Evolutionary conservation across 306 rosid genomes (phyloP).

Genomic region (Ormosia semicastrata): DNA sequence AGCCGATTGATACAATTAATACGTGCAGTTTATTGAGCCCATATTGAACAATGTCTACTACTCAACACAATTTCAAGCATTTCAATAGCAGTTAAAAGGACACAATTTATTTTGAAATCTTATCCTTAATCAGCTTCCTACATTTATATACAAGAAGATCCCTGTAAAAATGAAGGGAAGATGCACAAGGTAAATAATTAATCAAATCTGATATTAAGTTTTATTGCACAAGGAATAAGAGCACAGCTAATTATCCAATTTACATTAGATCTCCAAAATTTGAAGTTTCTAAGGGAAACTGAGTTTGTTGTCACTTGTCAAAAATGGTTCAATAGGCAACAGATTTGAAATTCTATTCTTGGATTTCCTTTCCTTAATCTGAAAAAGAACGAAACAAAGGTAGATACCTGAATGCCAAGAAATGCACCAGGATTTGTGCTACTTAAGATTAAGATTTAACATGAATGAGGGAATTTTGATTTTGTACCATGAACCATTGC

Average conservation of each 20-base stretch:
- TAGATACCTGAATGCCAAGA: constrained; percentile 6
- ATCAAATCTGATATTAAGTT: not conserved
- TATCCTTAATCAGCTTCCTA: not conserved
- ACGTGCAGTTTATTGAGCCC: not conserved
- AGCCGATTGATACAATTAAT: not conserved
- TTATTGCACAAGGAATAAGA: not conserved
- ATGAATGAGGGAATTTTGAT: not conserved
- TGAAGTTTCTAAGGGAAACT: not conserved
- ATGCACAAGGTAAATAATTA: not conserved
- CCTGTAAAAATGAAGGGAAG: not conserved
- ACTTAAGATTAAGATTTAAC: constrained; percentile 10
- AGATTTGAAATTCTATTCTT: constrained; percentile 2
- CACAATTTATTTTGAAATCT: not conserved
- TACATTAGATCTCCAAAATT: constrained; percentile 1
- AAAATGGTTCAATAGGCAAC: constrained; percentile 6
- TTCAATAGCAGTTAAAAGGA: not conserved
- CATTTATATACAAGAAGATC: not conserved
- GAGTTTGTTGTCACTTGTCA: not conserved
- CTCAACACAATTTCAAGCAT: not conserved
- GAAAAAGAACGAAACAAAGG: not conserved
- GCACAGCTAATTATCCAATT: constrained; percentile 3
- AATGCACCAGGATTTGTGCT: not conserved
- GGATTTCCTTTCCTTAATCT: not conserved
- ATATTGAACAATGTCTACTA: not conserved
- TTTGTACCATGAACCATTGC: not conserved